Base-by-base conservation (phyloP, 768 basidiomycete species). In the Lentinula sp. region DNA sequence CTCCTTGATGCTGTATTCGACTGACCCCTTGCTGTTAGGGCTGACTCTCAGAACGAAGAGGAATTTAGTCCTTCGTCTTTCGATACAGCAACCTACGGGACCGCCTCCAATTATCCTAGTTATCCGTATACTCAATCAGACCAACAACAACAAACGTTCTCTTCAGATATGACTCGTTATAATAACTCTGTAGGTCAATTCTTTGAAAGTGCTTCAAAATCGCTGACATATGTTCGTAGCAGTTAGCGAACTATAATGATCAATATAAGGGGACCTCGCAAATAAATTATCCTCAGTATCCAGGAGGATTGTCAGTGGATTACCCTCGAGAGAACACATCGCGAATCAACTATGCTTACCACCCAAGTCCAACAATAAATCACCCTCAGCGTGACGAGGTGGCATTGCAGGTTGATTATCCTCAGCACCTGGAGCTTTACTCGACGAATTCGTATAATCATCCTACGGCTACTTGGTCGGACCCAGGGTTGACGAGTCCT, bases 101-200 rank as follows among this genome's bases (percentile, higher is more conserved):
- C 28, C n/a, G 39, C 55, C 23, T 40, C 55, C 55, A 43, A 56
- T 18, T 56, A 56, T 32, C 18, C 42, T 15, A 56, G 39, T 28
- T 28, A 18, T 43, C 55, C 40, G 23, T 56, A 56, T 42, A 21
- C 39, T 32, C 55, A 56, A 45, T 43, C 39, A 42, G 4, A 56
- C 13, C 4, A 28, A 23, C 55, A 54, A 53, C n/a, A 35, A 28
- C n/a, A n/a, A 43, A 28, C 55, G 40, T n/a, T 56, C 55, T 43
- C 55, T 56, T 43, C 55, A 5, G 55, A 28, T 15, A 56, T 56
- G 55, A 39, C 40, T 56, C 55, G 40, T 40, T 56, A 43, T 28
- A 56, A 56, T 56, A 32, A 56, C 43, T 31, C 55, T 21, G 55
- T 56, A 56, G 18, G 55, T 42, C 23, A 28, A 21, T 43, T 10